Percentiles rank a stretch among this genome's conserved stretches.
Evolutionary conservation across 495 filamentous ascomycete genomes (phyloP).

Genomic region (Niebla homalea): DNA sequence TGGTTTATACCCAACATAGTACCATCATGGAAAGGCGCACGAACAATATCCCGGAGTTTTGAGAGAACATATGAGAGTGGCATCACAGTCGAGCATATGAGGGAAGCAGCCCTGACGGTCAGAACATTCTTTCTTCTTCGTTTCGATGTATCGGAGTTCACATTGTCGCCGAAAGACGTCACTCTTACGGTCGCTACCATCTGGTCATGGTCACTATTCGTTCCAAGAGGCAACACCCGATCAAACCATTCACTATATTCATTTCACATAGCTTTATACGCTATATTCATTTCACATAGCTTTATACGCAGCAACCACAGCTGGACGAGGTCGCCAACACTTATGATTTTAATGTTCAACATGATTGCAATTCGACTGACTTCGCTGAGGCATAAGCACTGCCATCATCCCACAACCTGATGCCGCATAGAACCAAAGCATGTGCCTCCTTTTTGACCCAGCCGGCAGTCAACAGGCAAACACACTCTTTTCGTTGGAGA

Average conservation of each 20-base stretch:
- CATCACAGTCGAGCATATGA: not conserved
- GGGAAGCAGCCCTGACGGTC: slow-evolving; percentile 12
- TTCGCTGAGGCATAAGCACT: not conserved
- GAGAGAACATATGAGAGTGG: not conserved
- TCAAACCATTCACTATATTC: not conserved
- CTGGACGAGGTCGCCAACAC: slow-evolving; percentile 9
- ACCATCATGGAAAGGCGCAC: slow-evolving; percentile 1
- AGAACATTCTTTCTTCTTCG: not conserved
- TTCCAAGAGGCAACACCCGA: not conserved
- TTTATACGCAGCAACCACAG: slow-evolving; percentile 6
- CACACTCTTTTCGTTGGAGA: not conserved
- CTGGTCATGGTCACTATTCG: slow-evolving; percentile 3
- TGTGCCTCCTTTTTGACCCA: not conserved
- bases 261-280: slow-evolving; percentile 1
- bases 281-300: slow-evolving; percentile 1
- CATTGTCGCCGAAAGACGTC: not conserved
- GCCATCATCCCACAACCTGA: not conserved
- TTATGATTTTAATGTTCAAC: slow-evolving; percentile 1
- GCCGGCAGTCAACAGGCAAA: not conserved
- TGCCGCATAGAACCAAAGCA: no score
- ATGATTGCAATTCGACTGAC: not conserved
- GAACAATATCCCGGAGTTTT: not conserved
- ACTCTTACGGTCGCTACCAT: slow-evolving; percentile 8
- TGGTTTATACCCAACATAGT: slow-evolving; percentile 9
- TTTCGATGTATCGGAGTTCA: not conserved